A percentile compares a stretch with the other conserved stretches of the same genome.
phyloP scores from a whole-genome alignment of 345 rosid genomes.

The Eucalyptus pumila region DNA sequence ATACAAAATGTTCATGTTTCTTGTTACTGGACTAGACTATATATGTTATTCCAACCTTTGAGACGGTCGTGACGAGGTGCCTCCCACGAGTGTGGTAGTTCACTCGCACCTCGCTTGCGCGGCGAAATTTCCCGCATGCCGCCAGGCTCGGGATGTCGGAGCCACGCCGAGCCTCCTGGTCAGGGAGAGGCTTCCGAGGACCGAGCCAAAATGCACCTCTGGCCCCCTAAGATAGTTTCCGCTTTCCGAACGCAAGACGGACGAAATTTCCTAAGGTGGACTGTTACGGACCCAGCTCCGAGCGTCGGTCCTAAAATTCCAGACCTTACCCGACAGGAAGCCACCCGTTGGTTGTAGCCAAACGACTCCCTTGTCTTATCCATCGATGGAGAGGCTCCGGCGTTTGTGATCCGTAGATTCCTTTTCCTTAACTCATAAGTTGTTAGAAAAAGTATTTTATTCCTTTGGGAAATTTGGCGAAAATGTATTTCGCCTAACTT shows the following conservation, averaged over 20 bases:
- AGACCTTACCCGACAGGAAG: neutral
- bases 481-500: neutral
- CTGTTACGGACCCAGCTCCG: neutral
- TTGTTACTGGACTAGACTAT: accelerated
- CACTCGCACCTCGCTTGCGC: accelerated
- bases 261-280: neutral
- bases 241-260: neutral
- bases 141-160: neutral
- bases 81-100: neutral
- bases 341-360: neutral
- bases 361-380: neutral
- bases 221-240: neutral
- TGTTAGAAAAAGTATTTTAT: neutral
- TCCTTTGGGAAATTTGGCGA: neutral
- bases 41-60: neutral
- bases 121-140: neutral
- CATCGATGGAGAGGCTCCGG: neutral
- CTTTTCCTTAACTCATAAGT: neutral
- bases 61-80: neutral
- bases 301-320: neutral
- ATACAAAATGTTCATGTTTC: neutral
- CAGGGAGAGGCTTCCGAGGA: neutral
- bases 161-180: neutral
- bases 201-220: neutral
- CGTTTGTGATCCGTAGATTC: neutral